Conservation (phyloP, 805 yeast genomes). For the Schizosaccharomyces octosporus region DNA sequence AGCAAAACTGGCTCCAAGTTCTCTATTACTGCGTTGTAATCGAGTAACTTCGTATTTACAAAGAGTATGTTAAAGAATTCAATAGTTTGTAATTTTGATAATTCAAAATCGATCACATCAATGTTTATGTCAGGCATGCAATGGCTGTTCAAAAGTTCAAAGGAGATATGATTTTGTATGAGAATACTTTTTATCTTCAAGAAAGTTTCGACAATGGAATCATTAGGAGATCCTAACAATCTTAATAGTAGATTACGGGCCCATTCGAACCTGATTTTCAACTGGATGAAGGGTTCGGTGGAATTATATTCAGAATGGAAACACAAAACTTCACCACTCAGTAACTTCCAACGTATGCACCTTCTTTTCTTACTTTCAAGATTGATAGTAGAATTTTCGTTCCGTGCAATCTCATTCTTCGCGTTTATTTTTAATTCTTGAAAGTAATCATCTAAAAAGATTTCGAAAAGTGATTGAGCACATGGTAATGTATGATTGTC, state of each 20-base stretch:
- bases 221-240: not conserved
- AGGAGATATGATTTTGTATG: not conserved
- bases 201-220: not conserved
- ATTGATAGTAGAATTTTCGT: not conserved
- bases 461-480: conserved; percentile 7
- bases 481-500: not conserved
- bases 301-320: not conserved
- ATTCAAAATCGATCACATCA: conserved; percentile 29
- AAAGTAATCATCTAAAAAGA: conserved; percentile 7
- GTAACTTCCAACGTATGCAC: not conserved
- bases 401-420: not conserved
- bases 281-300: not conserved
- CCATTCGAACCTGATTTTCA: not conserved
- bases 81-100: conserved; percentile 48
- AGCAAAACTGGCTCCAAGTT: conserved; percentile 25
- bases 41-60: conserved; percentile 11
- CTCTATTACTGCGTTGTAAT: conserved; percentile 11
- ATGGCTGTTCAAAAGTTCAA: conserved; percentile 29
- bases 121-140: conserved; percentile 32
- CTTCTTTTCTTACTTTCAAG: not conserved
- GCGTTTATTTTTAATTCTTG: conserved; percentile 4
- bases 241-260: not conserved
- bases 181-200: not conserved
- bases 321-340: not conserved
- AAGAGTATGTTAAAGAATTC: conserved; percentile 34